These are phyloP conservation scores for Bathelium albidoporum DNA, from an alignment of 495 filamentous ascomycete species.

Conservation along the genomic window DNA sequence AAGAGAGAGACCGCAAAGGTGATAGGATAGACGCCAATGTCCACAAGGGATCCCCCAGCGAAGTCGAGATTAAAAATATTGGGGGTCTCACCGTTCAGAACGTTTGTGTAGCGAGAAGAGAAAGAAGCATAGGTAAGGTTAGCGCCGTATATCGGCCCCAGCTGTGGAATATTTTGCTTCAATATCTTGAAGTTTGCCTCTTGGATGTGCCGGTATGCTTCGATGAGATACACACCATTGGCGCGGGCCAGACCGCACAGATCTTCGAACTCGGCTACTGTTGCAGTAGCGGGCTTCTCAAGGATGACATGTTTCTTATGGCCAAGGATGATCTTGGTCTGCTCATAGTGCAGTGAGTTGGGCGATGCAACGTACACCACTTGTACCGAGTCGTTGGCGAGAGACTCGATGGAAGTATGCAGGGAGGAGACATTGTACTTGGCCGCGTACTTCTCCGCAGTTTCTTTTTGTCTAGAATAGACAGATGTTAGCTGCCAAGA, in stretches of 20 bases:
- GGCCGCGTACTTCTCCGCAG: constrained; percentile 22
- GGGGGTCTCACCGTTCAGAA: constrained; percentile 22
- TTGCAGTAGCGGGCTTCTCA: constrained; percentile 39
- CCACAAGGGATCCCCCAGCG: constrained; percentile 22
- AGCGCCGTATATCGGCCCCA: constrained; percentile 26
- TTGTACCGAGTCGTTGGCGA: constrained; percentile 29
- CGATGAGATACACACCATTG: constrained; percentile 25
- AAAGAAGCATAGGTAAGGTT: constrained; percentile 27
- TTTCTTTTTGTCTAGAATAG: constrained; percentile 26
- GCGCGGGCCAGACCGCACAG: constrained; percentile 28
- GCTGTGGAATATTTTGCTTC: constrained; percentile 10
- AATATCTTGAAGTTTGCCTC: constrained; percentile 25
- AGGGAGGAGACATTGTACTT: constrained; percentile 16
- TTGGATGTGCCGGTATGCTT: constrained; percentile 30
- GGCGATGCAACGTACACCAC: constrained; percentile 43
- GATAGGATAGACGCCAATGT: constrained; percentile 26
- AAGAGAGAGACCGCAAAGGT: constrained; percentile 23
- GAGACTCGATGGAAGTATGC: constrained; percentile 22
- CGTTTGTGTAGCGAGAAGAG: constrained; percentile 25
- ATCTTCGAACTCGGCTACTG: constrained; percentile 29
- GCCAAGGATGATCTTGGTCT: constrained; percentile 31
- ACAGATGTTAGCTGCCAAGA: constrained; percentile 27
- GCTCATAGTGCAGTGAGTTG: constrained; percentile 39
- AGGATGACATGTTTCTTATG: constrained; percentile 42
- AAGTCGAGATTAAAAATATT: constrained; percentile 24